Evolutionary conservation across 768 basidiomycete species (phyloP), one percentile per base, ranked within the genome.

Genomic region (Tricholoma bakamatsutake): DNA sequence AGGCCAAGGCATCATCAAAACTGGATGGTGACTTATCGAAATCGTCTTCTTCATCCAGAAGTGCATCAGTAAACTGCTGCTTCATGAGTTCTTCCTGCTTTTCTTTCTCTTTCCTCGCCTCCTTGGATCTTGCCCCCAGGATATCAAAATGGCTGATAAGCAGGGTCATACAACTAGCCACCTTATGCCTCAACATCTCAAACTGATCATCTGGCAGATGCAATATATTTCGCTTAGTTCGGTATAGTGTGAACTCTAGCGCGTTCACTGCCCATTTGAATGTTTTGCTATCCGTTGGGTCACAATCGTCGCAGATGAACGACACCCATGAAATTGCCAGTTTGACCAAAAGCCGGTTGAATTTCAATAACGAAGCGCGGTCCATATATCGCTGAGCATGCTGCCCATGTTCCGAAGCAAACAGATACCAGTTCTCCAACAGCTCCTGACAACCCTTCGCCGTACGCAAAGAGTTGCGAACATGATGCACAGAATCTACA

Each of bases 191-290:
- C 33, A 99, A 76, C 74, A 91, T 82, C 64, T 90, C 85, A 68
- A 99, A 99, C 69, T 99, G 92, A 57, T 87, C 83, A 55, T 84
- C 81, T 11, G 91, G 87, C 51, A 98, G 80, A 24, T 95, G 87
- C 10, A 97, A 79, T 62, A 99, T 98, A 68, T 89, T 90, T 54
- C 91, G 85, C 60, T 87, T 82, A 12, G 94, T 98, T 54, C 95
- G 87, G 57, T 87, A 81, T 56, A 92, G 82, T 1, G 93, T 87
- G 66, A 94, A 98, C 66, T 97, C 93, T 30, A 99, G 82, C 2
- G 97, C 95, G 56, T 88, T 90, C 52, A 99, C 94, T 7, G 97
- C 95, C 95, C 95, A 98, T 67, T 90, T 88, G 80, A 99, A 99
- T 0, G 93, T 98, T 69, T 87, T 90, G 55, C 93, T 82, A 69